Evolutionary conservation across 345 rosid genomes (phyloP), one percentile per base, ranked within the genome.

Genomic region (Arabidopsis arenosa): DNA sequence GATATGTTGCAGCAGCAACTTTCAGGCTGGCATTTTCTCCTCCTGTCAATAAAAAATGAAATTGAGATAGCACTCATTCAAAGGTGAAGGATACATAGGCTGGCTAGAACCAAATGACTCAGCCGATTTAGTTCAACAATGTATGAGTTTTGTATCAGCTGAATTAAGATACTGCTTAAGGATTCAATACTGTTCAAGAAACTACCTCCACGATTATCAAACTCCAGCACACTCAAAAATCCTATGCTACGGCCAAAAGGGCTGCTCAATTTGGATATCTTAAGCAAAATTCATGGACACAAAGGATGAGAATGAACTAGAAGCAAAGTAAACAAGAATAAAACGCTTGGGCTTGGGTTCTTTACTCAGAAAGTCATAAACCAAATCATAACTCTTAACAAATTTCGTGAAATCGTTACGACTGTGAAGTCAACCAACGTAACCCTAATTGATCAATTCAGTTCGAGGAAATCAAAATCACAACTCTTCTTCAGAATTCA

Each of bases 1-100:
- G 80, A 68, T 87, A 92, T 3, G 93, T 78, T 40, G 96, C 90
- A 68, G 97, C 97, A 49, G 96, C 89, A 73, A 86, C 79, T 81
- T 82, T 83, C 58, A 74, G 94, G 43, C 96, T 91, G 48, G 70
- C 80, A 75, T 74, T 84, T 75, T 81, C 84, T 73, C 87, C 87
- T 70, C 89, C 97, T 93, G 70, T 9, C 26, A 69, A 13, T 45
- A 23, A 55, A 39, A 52, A 15, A 64, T 11, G 21, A 43, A 18
- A 14, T 21, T n/a, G 26, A 28, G 55, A 0, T 43, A 61, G 7
- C 75, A 55, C 17, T 45, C 17, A 43, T 47, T 70, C 39, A 77
- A 45, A 33, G 17, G 26, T 49, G 0, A 44, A 3, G 48, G 37
- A 33, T 61, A 68, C 17, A 51, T 39, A 18, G 6, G 45, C 23